These are phyloP conservation scores for Fusarium staphyleae DNA, from an alignment of 2,329 filamentous ascomycete species.

Conservation along the genomic window DNA sequence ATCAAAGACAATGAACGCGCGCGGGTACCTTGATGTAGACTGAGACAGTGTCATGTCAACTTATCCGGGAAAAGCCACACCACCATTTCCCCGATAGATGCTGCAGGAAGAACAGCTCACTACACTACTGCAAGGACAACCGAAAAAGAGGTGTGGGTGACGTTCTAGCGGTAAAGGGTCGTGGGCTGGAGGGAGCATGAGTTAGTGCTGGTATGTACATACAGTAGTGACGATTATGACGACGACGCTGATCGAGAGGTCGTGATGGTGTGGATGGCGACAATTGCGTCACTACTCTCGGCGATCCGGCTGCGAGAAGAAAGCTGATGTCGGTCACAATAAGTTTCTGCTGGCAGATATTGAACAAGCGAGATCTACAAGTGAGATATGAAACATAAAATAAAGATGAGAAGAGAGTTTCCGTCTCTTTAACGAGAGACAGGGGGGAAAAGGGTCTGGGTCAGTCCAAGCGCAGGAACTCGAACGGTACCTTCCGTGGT, in stretches of 20 bases:
- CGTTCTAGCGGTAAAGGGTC: slow-evolving; percentile 7
- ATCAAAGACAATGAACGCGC: slow-evolving; percentile 1
- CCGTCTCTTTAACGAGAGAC: slow-evolving; percentile 6
- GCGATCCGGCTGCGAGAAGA: background rate
- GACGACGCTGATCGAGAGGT: slow-evolving; percentile 28
- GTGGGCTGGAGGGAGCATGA: slow-evolving; percentile 4
- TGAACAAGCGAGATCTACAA: too few relatives aligned
- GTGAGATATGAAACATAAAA: background rate
- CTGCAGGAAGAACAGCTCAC: slow-evolving; percentile 3
- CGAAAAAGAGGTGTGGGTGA: background rate
- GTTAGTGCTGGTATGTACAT: slow-evolving; percentile 9
- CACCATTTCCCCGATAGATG: slow-evolving; percentile 15
- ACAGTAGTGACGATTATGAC: slow-evolving; percentile 24
- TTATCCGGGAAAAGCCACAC: slow-evolving; percentile 12
- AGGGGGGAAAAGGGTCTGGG: slow-evolving; percentile 10
- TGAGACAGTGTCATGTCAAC: slow-evolving; percentile 9
- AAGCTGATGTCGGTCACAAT: too few relatives aligned
- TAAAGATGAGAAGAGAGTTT: slow-evolving; percentile 17
- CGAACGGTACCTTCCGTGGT: slow-evolving; percentile 19
- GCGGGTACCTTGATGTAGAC: slow-evolving; percentile 11
- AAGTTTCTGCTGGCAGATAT: too few relatives aligned
- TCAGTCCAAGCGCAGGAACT: slow-evolving; percentile 17
- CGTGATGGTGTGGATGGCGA: slow-evolving; percentile 19
- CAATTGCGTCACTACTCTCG: slow-evolving; percentile 30
- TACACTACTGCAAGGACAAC: background rate